Evolutionary conservation across 495 filamentous ascomycete genomes (phyloP).

Genomic region (Haplographium delicatum): DNA sequence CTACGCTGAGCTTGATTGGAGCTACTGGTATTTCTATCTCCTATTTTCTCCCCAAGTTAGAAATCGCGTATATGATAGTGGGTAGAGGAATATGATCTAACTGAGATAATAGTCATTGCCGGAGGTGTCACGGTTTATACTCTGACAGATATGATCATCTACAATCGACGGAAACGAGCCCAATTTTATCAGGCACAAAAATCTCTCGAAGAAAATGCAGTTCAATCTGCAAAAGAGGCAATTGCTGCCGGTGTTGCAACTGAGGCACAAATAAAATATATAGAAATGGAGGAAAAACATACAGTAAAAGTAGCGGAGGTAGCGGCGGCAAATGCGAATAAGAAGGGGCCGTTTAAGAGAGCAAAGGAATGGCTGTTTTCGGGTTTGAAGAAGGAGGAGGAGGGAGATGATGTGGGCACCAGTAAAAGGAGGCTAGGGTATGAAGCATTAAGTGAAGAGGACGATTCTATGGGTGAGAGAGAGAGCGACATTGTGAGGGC

Average conservation of each 20-base stretch:
- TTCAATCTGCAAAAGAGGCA: slow-evolving; percentile 52
- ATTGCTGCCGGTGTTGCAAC: slow-evolving; percentile 58
- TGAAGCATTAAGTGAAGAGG: slow-evolving; percentile 34
- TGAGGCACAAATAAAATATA: slow-evolving; percentile 44
- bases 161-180: slow-evolving; percentile 66
- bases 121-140: slow-evolving; percentile 74
- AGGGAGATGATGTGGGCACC: slow-evolving; percentile 26
- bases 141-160: slow-evolving; percentile 76
- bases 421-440: slow-evolving; percentile 31
- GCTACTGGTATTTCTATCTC: slow-evolving; percentile 62
- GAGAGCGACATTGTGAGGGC: slow-evolving; percentile 35
- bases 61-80: too few relatives aligned
- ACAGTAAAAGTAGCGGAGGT: slow-evolving; percentile 28
- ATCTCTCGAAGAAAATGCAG: slow-evolving; percentile 45
- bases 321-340: slow-evolving; percentile 36
- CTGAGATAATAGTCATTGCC: slow-evolving; percentile 52
- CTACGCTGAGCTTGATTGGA: slow-evolving; percentile 68
- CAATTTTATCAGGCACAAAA: slow-evolving; percentile 64
- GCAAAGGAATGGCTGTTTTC: slow-evolving; percentile 35
- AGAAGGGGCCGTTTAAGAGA: slow-evolving; percentile 32
- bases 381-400: slow-evolving; percentile 41
- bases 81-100: slow-evolving; percentile 11
- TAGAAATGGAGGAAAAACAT: slow-evolving; percentile 57
- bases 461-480: slow-evolving; percentile 30
- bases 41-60: too few relatives aligned